A percentile compares a stretch with the other conserved stretches of the same genome.
Evolutionary conservation across 2,329 filamentous ascomycete species (phyloP).

Genomic region (Arachnopeziza araneosa): DNA sequence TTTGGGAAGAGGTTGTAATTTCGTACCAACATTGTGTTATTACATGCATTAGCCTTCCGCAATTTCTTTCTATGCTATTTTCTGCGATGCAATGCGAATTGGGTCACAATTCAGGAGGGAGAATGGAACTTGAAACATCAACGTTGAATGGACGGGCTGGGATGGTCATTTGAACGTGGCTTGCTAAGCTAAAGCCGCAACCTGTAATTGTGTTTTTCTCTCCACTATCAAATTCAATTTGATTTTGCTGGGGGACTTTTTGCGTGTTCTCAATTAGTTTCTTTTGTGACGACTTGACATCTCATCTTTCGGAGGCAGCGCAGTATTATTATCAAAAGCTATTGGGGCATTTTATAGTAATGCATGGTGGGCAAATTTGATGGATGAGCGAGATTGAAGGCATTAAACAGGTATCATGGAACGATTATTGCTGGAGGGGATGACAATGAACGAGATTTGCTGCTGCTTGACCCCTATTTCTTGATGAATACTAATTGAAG

Average conservation of each 20-base stretch:
- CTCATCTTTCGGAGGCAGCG: not conserved
- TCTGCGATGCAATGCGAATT: not conserved
- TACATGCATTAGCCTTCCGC: constrained; percentile 17
- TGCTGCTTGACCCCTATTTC: not conserved
- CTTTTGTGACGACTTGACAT: not conserved
- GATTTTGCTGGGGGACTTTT: not conserved
- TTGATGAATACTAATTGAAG: not conserved
- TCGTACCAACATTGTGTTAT: constrained; percentile 29
- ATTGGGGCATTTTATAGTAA: not conserved
- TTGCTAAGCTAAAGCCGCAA: not conserved
- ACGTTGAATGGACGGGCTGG: not conserved
- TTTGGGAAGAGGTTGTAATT: constrained; percentile 18
- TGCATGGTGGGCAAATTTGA: not conserved
- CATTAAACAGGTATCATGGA: not conserved
- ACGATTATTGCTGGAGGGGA: not conserved
- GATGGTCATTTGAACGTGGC: not conserved
- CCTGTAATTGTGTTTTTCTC: not conserved
- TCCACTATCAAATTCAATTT: not conserved
- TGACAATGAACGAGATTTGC: not conserved
- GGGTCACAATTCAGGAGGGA: not conserved
- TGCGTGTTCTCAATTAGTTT: not conserved
- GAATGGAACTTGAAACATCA: not conserved
- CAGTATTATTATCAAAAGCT: not conserved
- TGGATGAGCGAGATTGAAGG: not conserved
- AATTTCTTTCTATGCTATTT: constrained; percentile 5